Evolutionary conservation across 2,329 filamentous ascomycete species (phyloP), one percentile per base, ranked within the genome.

Genomic region (Penicillium sp.): DNA sequence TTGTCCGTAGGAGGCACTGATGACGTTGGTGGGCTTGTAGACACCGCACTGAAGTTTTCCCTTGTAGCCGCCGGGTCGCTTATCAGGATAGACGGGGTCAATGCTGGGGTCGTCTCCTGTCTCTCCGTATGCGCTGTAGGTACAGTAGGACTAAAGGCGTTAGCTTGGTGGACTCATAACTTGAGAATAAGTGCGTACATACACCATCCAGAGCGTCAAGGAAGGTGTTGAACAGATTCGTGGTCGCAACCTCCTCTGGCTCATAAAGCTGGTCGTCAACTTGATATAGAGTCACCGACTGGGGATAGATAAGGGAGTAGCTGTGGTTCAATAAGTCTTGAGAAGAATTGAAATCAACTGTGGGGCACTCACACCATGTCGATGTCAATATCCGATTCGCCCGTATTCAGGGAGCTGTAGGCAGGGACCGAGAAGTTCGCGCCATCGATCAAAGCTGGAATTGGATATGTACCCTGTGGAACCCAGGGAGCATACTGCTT

Each of bases 1-100:
- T 28, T 73, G 73, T 32, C 76, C 76, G 54, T 80, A 80, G 3
- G 73, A 77, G 48, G 81, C 75, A 25, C 70, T 73, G 44, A 79
- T 71, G 5, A 80, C 77, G 46, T 79, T 77, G 7, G 77, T 76
- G 2, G 76, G 74, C 50, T 72, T 66, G 62, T 72, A 77, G 14
- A 73, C 65, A 6, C 72, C 72, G 41, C 73, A 76, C 47, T 72
- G 65, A 9, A 71, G 60, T 23, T 58, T 39, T 39, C 56, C 73
- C 36, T 71, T 69, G 60, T 78, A 79, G 6, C 76, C 77, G 8
- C 64, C 70, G n/a, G 62, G 63, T 7, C 57, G 56, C 3, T 66
- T 60, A 47, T 77, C 68, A 1, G 75, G 77, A 48, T 79, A 79
- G 4, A 59, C 59, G 0, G 76, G 73, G 47, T 79, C 77, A 5